Evolutionary conservation across 352 stramenopile genomes (phyloP), one percentile per base, ranked within the genome.

Genomic region (Globisporangium ultimum): DNA sequence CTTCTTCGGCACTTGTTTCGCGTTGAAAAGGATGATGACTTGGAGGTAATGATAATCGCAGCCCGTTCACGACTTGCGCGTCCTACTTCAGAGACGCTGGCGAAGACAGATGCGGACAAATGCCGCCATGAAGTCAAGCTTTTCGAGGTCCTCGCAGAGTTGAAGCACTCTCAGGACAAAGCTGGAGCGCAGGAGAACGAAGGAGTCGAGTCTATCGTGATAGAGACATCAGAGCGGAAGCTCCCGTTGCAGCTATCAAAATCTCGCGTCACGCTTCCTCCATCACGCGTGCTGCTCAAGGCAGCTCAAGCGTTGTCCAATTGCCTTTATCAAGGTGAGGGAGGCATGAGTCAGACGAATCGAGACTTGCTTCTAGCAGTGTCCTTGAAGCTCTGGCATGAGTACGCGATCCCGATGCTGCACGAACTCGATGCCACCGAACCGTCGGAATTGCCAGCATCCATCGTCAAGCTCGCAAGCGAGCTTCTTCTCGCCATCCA

Each of bases 401-500:
- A 84, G 43, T 55, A 65, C 17, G 64, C 51, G 1, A 14, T 52
- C 2, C 63, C 67, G 0, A 53, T 86, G 6, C 0, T 87, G 13
- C 32, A 69, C 0, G 64, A 76, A 17, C 36, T 87, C 8, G 75
- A 87, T 32, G 46, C 34, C 0, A 69, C 38, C 0, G 60, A 79
- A 2, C 55, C 53, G 17, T 18, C 36, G 10, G 32, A 60, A 8
- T 48, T 82, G 5, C 53, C 70, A 36, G 66, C 47, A 4, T 7
- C 51, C 14, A 13, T 73, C 6, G 40, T 72, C 2, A 40, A 21
- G 9, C 24, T 80, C 2, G 48, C 71, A 3, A 66, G 60, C 22
- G 61, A 71, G 8, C 6, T 87, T 24, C 53, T 88, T 12, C 49
- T 85, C 47, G 48, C 70, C 4, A 63, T 84, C 18, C 78, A 89